phyloP scores from a whole-genome alignment of 192 early-diverging fungal species.

The Pecoramyces ruminantium region DNA sequence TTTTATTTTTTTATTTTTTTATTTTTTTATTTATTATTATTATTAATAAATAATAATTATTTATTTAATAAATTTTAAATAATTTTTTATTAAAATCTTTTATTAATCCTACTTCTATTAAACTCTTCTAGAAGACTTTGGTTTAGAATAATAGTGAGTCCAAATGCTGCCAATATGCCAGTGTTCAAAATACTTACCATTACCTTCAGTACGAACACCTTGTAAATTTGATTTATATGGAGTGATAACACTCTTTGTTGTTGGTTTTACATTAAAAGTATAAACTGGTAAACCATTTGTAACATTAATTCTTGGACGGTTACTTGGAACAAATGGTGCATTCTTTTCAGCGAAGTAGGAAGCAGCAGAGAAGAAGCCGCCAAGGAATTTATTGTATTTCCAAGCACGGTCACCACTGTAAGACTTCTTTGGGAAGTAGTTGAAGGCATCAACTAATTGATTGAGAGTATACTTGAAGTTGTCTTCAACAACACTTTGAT shows the following conservation, averaged over 20 bases:
- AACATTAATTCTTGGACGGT: background rate
- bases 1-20: too few relatives aligned
- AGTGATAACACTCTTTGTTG: background rate
- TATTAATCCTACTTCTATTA: too few relatives aligned
- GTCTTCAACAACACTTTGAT: background rate
- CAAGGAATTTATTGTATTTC: background rate
- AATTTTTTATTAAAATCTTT: too few relatives aligned
- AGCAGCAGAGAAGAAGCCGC: background rate
- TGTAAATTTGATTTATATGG: background rate
- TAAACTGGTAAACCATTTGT: background rate
- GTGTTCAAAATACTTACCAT: background rate
- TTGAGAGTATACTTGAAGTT: background rate
- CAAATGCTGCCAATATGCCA: background rate
- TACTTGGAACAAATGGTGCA: background rate
- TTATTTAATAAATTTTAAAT: too few relatives aligned
- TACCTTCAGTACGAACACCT: background rate
- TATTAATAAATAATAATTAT: too few relatives aligned
- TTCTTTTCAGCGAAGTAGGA: background rate
- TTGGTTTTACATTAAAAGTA: background rate
- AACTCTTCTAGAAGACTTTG: background rate
- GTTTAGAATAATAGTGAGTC: background rate
- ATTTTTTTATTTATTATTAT: too few relatives aligned
- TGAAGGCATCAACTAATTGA: background rate
- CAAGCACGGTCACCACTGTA: background rate
- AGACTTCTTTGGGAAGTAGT: background rate